phyloP scores from a whole-genome alignment of 805 yeast genomes.

The Wickerhamomyces strasburgensis region DNA sequence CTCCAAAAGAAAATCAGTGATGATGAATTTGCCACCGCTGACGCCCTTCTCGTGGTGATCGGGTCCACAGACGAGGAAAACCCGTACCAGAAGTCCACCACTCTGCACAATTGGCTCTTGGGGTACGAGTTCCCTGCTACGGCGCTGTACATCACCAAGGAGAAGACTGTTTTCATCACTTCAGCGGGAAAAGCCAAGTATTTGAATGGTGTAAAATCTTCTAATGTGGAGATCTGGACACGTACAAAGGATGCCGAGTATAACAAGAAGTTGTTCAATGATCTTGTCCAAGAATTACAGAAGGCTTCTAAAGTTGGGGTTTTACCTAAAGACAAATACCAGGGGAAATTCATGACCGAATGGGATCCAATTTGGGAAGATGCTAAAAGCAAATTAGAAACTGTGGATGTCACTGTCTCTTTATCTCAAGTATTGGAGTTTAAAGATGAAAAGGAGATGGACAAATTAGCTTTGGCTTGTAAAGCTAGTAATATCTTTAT shows the following conservation, averaged over 20 bases:
- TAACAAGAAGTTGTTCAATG: slow-evolving; percentile 59
- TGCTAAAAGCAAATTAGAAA: slow-evolving; percentile 34
- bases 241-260: slow-evolving; percentile 80
- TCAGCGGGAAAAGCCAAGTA: slow-evolving; percentile 83
- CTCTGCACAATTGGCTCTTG: slow-evolving; percentile 83
- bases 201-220: slow-evolving; percentile 50
- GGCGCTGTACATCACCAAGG: slow-evolving; percentile 56
- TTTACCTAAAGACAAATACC: slow-evolving; percentile 70
- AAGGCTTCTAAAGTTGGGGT: slow-evolving; percentile 52
- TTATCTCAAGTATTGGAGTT: slow-evolving; percentile 57
- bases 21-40: slow-evolving; percentile 35
- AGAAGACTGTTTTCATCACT: slow-evolving; percentile 62
- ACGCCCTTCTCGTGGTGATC: slow-evolving; percentile 58
- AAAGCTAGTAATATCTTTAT: slow-evolving; percentile 74
- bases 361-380: slow-evolving; percentile 51
- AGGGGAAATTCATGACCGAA: slow-evolving; percentile 80
- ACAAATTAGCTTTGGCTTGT: slow-evolving; percentile 61
- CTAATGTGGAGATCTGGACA: slow-evolving; percentile 53
- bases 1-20: slow-evolving; percentile 30
- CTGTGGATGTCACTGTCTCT: slow-evolving; percentile 49
- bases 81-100: slow-evolving; percentile 84
- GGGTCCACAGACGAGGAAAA: slow-evolving; percentile 87
- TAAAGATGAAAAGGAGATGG: slow-evolving; percentile 77
- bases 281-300: slow-evolving; percentile 44
- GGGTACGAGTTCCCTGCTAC: slow-evolving; percentile 98